Base-by-base conservation (phyloP, 371 early-diverging fungal genomes). In the Lichtheimia corymbifera region DNA sequence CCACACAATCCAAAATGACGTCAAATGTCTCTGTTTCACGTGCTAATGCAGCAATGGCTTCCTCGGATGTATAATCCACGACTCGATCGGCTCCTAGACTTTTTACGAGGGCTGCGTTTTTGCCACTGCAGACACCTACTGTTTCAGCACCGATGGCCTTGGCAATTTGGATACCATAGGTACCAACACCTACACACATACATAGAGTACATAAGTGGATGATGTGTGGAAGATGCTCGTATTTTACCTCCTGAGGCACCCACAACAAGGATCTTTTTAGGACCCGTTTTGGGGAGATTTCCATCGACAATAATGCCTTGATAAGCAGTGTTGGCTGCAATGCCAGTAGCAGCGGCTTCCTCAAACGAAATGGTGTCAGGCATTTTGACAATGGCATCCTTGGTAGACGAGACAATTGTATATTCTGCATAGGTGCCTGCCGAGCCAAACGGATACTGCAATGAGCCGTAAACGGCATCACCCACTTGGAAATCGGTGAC, bases 131-230 rank as follows among this genome's bases (percentile, higher is more conserved):
- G n/a, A 88, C 80, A 15, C 76, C 91, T 1, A 82, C 78, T 0
- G 87, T 87, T 20, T 75, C 49, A 1, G 86, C 86, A 7, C 77
- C 73, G 18, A 74, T 35, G 2, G 72, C 66, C 50, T 87, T 88
- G 22, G 85, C 90, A 2, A 88, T 20, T 62, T 91, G 91, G 5
- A 89, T 77, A 5, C 72, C 86, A 53, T 76, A 84, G 3, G 73
- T 68, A 1, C 89, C 91, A 45, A 83, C 77, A 11, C 35, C 35
- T 35, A 35, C 7, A 83, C 77, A 11, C 35, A 5, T 35, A 35
- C 7, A 28, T 7, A 28, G 4, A 28, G 7, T 7, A 28, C 28
- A 7, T 1, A 9, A 11, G 11, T 35, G 35, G 11, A 35, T 35
- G 35, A 35, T 35, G 9, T 2, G 9, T 35, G 35, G 27, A 27